These are phyloP conservation scores for Starmerella etchellsii DNA, from an alignment of 805 yeast genomes.

Conservation along the genomic window DNA sequence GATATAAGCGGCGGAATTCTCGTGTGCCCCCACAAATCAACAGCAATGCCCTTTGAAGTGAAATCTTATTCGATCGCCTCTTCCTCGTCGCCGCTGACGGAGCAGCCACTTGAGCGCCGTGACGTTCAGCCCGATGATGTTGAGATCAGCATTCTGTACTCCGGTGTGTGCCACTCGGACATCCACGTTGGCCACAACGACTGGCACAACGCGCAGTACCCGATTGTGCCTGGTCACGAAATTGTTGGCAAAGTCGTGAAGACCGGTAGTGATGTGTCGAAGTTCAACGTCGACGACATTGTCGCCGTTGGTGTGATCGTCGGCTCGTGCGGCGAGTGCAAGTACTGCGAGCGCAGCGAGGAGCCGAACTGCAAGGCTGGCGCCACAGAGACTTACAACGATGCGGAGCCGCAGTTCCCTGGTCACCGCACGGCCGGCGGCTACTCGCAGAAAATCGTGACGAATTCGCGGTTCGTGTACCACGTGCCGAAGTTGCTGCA, in stretches of 20 bases:
- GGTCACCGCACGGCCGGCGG: slow-evolving; percentile 60
- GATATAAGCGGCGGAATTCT: too few relatives aligned
- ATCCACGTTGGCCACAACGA: slow-evolving; percentile 39
- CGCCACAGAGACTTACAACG: slow-evolving; percentile 39
- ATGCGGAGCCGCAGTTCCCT: slow-evolving; percentile 30
- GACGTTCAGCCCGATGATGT: slow-evolving; percentile 24
- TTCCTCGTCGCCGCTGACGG: neutral
- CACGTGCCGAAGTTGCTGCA: slow-evolving; percentile 46
- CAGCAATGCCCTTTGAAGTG: neutral
- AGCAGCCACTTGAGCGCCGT: slow-evolving; percentile 12
- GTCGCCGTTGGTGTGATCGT: slow-evolving; percentile 73
- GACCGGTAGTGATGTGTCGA: slow-evolving; percentile 44
- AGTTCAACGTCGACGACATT: slow-evolving; percentile 50
- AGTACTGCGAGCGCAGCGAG: slow-evolving; percentile 41
- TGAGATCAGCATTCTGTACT: slow-evolving; percentile 21
- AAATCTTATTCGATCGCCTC: neutral
- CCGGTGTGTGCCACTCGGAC: slow-evolving; percentile 47
- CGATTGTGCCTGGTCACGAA: slow-evolving; percentile 40
- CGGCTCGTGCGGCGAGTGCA: slow-evolving; percentile 48
- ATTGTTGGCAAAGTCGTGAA: slow-evolving; percentile 28
- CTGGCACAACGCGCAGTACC: slow-evolving; percentile 35
- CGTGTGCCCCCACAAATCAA: too few relatives aligned
- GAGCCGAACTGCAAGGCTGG: slow-evolving; percentile 42
- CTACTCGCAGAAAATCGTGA: slow-evolving; percentile 24
- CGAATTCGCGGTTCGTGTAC: slow-evolving; percentile 49